Conservation (phyloP, 2,329 filamentous ascomycete genomes). For the Colletotrichum limetticola region DNA sequence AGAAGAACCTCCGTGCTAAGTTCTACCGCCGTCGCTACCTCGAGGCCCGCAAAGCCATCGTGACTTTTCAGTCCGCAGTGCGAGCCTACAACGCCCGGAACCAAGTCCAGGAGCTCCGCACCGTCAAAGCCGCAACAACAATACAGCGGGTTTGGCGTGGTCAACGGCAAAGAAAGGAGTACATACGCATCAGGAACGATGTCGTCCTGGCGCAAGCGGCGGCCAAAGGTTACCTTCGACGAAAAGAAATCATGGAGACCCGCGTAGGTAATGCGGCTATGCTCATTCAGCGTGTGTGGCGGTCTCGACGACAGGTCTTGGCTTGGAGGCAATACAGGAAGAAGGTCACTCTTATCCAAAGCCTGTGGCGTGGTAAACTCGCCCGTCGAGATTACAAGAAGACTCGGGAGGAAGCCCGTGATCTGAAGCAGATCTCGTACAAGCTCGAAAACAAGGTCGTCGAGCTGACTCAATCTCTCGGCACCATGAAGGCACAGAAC, state of each 20-base stretch:
- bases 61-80: conserved; percentile 81
- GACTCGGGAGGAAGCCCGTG: conserved; percentile 92
- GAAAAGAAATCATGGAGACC: conserved; percentile 93
- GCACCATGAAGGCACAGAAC: conserved; percentile 94
- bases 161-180: conserved; percentile 86
- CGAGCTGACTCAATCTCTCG: conserved; percentile 93
- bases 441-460: conserved; percentile 99
- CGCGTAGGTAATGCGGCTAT: conserved; percentile 91
- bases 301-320: conserved; percentile 80
- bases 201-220: conserved; percentile 89
- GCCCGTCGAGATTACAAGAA: conserved; percentile 90
- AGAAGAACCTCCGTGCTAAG: conserved; percentile 96
- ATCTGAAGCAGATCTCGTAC: conserved; percentile 99
- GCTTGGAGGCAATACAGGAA: conserved; percentile 89
- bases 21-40: conserved; percentile 95
- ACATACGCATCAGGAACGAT: conserved; percentile 81
- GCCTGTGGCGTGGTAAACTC: conserved; percentile 86
- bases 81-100: conserved; percentile 83
- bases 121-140: conserved; percentile 86
- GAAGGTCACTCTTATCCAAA: conserved; percentile 91
- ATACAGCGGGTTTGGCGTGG: conserved; percentile 97
- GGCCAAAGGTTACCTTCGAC: conserved; percentile 90
- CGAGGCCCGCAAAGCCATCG: conserved; percentile 83
- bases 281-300: conserved; percentile 91
- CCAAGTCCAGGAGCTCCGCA: conserved; percentile 82